These are phyloP conservation scores for Juglanconis juglandina DNA, from an alignment of 2,329 filamentous ascomycete species.

Conservation along the genomic window DNA sequence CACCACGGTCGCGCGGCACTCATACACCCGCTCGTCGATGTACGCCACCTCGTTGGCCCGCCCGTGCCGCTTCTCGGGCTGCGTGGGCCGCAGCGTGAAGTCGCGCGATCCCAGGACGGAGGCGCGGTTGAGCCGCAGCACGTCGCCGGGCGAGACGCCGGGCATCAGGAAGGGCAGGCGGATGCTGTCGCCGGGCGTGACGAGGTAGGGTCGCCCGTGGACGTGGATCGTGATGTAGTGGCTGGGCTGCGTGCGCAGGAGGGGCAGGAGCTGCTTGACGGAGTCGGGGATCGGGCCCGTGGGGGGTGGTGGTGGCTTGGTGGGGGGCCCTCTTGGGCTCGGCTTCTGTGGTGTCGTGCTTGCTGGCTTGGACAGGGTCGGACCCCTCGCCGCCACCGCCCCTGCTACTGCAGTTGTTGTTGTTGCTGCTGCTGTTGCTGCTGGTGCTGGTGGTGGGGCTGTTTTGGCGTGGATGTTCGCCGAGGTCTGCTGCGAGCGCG, in stretches of 20 bases:
- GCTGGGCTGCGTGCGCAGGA: constrained; percentile 67
- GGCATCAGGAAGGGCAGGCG: constrained; percentile 79
- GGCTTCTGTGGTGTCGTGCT: constrained; percentile 25
- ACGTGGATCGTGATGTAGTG: constrained; percentile 81
- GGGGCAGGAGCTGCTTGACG: constrained; percentile 61
- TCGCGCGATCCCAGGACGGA: constrained; percentile 80
- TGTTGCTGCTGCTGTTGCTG: background rate
- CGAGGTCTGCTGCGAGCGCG: constrained; percentile 6
- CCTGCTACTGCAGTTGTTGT: background rate
- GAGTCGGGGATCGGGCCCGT: constrained; percentile 48
- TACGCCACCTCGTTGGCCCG: constrained; percentile 66
- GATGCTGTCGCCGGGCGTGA: constrained; percentile 71
- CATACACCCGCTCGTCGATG: constrained; percentile 78
- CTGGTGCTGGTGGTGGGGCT: background rate
- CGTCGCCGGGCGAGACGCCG: constrained; percentile 73
- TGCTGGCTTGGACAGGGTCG: too few species aligned
- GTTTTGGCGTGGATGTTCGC: background rate
- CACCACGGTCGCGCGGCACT: constrained; percentile 79
- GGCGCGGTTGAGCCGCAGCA: constrained; percentile 83
- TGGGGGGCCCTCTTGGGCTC: constrained; percentile 48
- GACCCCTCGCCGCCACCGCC: too few species aligned
- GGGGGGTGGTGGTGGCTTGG: constrained; percentile 36
- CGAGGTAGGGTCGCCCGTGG: constrained; percentile 74
- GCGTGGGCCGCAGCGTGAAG: constrained; percentile 62
- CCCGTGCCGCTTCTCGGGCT: constrained; percentile 49